Base-by-base conservation (phyloP, 495 filamentous ascomycete species). In the Daldinia loculata region DNA sequence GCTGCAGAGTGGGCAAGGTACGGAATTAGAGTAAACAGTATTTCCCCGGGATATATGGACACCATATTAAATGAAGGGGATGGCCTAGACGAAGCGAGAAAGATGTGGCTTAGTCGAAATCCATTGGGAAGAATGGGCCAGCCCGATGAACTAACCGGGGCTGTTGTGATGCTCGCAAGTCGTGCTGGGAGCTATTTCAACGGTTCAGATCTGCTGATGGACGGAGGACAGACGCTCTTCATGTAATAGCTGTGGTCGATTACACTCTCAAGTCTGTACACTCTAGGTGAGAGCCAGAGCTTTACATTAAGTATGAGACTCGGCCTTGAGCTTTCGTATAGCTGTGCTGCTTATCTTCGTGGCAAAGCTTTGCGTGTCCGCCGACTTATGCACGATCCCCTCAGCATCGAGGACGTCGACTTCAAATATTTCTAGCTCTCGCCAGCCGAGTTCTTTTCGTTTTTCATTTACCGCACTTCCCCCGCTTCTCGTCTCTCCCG, bases 311-410 rank as follows among this genome's bases (percentile, higher is more conserved):
- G 55, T 66, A 34, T 39, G 63, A 64, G 75, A 75, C 50, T 82
- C 79, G 26, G 85, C 84, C 57, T 75, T 83, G 56, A 79, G 80
- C 72, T 84, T 79, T 26, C 86, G 79, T 62, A 87, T 87, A 27
- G 79, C 90, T 1, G 92, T 93, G 78, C 95, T 98, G 83, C 94
- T 97, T 74, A 99, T 91, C 80, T 97, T 99, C 30, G 85, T 84
- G 4, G 89, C 87, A 76, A 95, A 97, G 55, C 86, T 84, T 36
- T 88, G 85, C 14, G 81, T 80, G 58, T 76, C 74, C 6, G 58
- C 70, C 3, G 72, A 70, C 45, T 80, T 82, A 9, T 86, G 86
- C 7, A 84, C 76, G 32, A 84, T 77, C 43, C 91, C 90, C 11
- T 85, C 84, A 9, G 89, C 84, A 77, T 94, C 89, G 19, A 98